Percentiles rank a stretch among this genome's conserved stretches.
These are phyloP conservation scores for Cladobotryum protrusum DNA, from an alignment of 2,329 filamentous ascomycete species.

Conservation along the genomic window DNA sequence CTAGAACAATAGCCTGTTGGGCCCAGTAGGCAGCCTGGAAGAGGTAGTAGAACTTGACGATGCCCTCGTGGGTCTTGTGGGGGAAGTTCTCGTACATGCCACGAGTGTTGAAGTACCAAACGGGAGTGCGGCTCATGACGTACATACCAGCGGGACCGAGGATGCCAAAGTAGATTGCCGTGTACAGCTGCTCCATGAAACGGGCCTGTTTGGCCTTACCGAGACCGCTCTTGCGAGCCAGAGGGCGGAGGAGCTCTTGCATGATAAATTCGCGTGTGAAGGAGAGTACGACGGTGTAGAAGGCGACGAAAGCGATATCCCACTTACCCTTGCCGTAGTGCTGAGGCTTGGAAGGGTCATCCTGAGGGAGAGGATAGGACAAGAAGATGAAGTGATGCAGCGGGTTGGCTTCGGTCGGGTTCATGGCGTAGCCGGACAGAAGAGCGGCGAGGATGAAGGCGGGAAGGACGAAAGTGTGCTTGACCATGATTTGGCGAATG, in stretches of 20 bases:
- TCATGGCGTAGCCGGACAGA: constrained; percentile 62
- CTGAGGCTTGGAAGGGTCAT: constrained; percentile 36
- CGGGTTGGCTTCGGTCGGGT: constrained; percentile 73
- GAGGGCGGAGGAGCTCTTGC: constrained; percentile 77
- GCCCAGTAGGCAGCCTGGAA: constrained; percentile 94
- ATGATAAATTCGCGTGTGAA: constrained; percentile 96
- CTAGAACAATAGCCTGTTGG: constrained; percentile 83
- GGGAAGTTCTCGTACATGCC: constrained; percentile 90
- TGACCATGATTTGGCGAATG: constrained; percentile 50
- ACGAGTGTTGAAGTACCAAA: constrained; percentile 92
- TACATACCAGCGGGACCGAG: constrained; percentile 80
- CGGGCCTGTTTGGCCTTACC: constrained; percentile 73
- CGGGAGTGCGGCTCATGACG: constrained; percentile 83
- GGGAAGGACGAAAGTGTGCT: constrained; percentile 60
- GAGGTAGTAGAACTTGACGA: constrained; percentile 94
- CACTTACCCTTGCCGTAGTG: constrained; percentile 87
- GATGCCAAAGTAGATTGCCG: constrained; percentile 79
- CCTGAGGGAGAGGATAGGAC: constrained; percentile 66
- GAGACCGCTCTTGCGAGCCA: constrained; percentile 65
- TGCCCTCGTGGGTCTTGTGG: constrained; percentile 69
- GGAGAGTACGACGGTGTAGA: constrained; percentile 83
- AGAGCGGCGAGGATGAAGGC: constrained; percentile 60
- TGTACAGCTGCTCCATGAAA: constrained; percentile 97
- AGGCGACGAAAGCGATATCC: constrained; percentile 80
- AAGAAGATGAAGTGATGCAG: constrained; percentile 80